phyloP scores from a whole-genome alignment of 2,329 filamentous ascomycete species.

The Phaeoacremonium minimum region DNA sequence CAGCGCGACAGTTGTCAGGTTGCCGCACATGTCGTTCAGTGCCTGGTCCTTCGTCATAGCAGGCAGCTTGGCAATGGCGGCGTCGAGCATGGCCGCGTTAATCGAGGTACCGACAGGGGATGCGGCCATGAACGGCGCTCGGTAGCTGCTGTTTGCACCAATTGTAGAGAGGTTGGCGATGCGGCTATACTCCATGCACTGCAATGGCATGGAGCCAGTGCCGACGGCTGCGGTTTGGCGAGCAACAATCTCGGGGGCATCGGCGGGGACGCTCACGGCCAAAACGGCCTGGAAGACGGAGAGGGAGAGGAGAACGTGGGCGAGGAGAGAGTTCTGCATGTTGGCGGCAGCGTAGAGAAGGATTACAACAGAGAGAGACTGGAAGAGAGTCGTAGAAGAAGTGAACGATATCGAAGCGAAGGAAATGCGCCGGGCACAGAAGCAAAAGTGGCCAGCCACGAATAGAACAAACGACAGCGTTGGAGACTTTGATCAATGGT shows the following conservation, averaged over 20 bases:
- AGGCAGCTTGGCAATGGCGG: constrained; percentile 28
- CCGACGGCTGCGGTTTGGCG: constrained; percentile 3
- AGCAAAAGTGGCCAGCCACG: too few species aligned
- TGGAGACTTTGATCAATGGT: too few species aligned
- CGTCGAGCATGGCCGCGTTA: constrained; percentile 33
- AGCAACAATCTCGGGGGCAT: constrained; percentile 5
- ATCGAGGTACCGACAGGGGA: constrained; percentile 33
- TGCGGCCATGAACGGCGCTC: constrained; percentile 37
- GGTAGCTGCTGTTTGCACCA: constrained; percentile 37
- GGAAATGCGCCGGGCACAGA: too few species aligned
- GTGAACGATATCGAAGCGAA: too few species aligned
- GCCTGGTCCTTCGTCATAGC: constrained; percentile 29
- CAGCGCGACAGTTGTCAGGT: constrained; percentile 38
- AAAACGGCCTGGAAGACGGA: too few species aligned
- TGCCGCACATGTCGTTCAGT: constrained; percentile 39
- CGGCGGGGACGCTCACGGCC: too few species aligned
- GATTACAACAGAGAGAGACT: too few species aligned
- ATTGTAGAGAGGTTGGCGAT: constrained; percentile 43
- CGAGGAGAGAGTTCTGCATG: too few species aligned
- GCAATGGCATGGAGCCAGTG: background rate
- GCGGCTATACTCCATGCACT: constrained; percentile 36
- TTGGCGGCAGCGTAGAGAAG: too few species aligned
- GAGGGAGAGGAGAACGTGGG: too few species aligned
- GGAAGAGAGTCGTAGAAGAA: too few species aligned
- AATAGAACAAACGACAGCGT: too few species aligned